phyloP scores from a whole-genome alignment of 495 filamentous ascomycete genomes.

The Penicillium flavigenum region DNA sequence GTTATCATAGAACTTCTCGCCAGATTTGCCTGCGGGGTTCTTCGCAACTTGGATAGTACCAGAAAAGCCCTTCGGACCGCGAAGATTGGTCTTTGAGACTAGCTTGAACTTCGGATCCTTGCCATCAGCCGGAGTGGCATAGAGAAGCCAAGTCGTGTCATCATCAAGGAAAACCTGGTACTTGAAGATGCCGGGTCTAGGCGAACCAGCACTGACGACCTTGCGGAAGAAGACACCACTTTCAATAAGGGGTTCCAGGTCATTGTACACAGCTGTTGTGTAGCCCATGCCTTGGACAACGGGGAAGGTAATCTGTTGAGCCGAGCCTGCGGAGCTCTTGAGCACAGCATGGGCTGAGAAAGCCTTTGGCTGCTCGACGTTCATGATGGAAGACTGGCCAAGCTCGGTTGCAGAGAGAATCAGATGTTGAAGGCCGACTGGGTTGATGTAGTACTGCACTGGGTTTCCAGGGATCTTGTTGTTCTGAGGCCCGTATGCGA shows the following conservation, averaged over 20 bases:
- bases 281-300: slow-evolving; percentile 89
- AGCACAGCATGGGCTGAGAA: slow-evolving; percentile 76
- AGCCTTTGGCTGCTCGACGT: slow-evolving; percentile 59
- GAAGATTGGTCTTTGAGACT: slow-evolving; percentile 45
- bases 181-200: slow-evolving; percentile 68
- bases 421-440: slow-evolving; percentile 77
- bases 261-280: slow-evolving; percentile 74
- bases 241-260: slow-evolving; percentile 67
- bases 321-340: slow-evolving; percentile 48
- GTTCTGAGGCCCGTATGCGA: slow-evolving; percentile 58
- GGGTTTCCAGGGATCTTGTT: slow-evolving; percentile 55
- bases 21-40: slow-evolving; percentile 55
- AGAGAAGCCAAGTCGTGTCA: slow-evolving; percentile 74
- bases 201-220: slow-evolving; percentile 56
- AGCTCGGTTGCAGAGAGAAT: slow-evolving; percentile 78
- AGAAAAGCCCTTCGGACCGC: slow-evolving; percentile 53
- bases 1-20: slow-evolving; percentile 69
- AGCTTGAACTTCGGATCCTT: slow-evolving; percentile 51
- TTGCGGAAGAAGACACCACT: slow-evolving; percentile 71
- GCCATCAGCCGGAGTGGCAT: slow-evolving; percentile 57
- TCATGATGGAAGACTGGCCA: slow-evolving; percentile 55
- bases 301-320: slow-evolving; percentile 68
- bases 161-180: slow-evolving; percentile 73
- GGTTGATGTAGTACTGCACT: slow-evolving; percentile 72
- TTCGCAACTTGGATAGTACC: slow-evolving; percentile 85